phyloP scores from a whole-genome alignment of 257 asterid species.

The Leonotis leonurus region DNA sequence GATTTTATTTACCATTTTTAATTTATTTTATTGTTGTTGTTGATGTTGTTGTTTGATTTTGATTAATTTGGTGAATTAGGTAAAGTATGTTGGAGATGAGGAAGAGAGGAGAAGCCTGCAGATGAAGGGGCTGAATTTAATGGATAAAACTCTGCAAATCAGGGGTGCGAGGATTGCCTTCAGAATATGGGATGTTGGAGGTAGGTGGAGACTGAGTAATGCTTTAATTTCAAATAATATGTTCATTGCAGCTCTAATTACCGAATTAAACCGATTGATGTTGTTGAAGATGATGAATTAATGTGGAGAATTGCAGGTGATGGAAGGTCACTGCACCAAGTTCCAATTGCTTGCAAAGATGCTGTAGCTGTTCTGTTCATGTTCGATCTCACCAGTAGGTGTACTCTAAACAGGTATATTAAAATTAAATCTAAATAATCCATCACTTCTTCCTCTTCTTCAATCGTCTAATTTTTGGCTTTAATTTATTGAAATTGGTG shows the following conservation, averaged over 20 bases:
- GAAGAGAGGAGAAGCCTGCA: slow-evolving; percentile 56
- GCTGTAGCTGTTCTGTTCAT: slow-evolving; percentile 79
- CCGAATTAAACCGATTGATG: not conserved
- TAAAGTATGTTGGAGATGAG: slow-evolving; percentile 78
- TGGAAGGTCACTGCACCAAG: slow-evolving; percentile 54
- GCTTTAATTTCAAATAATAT: no score
- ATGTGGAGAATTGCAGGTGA: slow-evolving; percentile 39
- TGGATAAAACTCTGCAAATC: slow-evolving; percentile 61
- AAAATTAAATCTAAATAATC: not conserved
- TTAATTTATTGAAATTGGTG: not conserved
- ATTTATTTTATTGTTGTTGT: no score
- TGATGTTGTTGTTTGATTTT: no score
- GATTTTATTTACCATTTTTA: not conserved
- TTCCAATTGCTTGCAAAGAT: slow-evolving; percentile 88
- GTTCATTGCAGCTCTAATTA: not conserved
- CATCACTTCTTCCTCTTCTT: not conserved
- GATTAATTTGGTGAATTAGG: slow-evolving; percentile 18
- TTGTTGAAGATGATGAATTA: not conserved
- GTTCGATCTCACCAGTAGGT: slow-evolving; percentile 87
- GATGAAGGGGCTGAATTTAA: slow-evolving; percentile 70
- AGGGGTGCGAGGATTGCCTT: slow-evolving; percentile 76
- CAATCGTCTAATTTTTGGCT: not conserved
- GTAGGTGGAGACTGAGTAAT: no score
- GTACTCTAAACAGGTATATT: slow-evolving; percentile 60
- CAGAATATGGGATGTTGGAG: slow-evolving; percentile 91